Conservation (phyloP, 2,329 filamentous ascomycete species). For the Diaporthe vexans region DNA sequence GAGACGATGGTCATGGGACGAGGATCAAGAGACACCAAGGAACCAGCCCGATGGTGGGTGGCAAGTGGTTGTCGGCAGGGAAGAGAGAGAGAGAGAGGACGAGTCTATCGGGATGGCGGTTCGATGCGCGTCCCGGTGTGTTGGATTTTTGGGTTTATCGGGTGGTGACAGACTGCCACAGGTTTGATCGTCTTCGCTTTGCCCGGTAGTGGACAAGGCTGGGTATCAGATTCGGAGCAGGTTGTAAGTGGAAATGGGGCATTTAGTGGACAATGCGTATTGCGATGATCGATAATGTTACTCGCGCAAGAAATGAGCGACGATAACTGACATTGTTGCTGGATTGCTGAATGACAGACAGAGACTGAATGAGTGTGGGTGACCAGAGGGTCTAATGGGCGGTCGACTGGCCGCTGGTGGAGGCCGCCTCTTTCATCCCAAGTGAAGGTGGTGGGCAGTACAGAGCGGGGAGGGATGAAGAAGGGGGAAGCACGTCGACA, state of each 20-base stretch:
- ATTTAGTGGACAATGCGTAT: constrained; percentile 38
- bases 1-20: constrained; percentile 2
- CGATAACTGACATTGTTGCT: constrained; percentile 27
- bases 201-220: constrained; percentile 36
- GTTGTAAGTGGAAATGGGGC: constrained; percentile 28
- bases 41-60: constrained; percentile 15
- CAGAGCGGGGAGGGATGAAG: neutral
- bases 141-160: constrained; percentile 20
- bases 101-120: constrained; percentile 12
- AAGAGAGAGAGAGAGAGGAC: constrained; percentile 2
- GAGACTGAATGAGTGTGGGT: constrained; percentile 12
- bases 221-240: constrained; percentile 30
- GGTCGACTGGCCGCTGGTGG: constrained; percentile 22
- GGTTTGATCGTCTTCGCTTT: constrained; percentile 41
- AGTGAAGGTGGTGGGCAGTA: neutral
- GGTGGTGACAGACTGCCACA: constrained; percentile 3
- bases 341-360: neutral
- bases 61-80: neutral
- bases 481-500: constrained; percentile 9
- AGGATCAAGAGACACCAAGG: neutral
- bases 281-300: constrained; percentile 33
- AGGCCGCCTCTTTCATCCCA: constrained; percentile 36
- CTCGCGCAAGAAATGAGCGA: constrained; percentile 26
- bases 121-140: constrained; percentile 8
- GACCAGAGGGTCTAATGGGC: neutral